Base-by-base conservation (phyloP, 2,329 filamentous ascomycete genomes). In the Dactylonectria estremocensis region DNA sequence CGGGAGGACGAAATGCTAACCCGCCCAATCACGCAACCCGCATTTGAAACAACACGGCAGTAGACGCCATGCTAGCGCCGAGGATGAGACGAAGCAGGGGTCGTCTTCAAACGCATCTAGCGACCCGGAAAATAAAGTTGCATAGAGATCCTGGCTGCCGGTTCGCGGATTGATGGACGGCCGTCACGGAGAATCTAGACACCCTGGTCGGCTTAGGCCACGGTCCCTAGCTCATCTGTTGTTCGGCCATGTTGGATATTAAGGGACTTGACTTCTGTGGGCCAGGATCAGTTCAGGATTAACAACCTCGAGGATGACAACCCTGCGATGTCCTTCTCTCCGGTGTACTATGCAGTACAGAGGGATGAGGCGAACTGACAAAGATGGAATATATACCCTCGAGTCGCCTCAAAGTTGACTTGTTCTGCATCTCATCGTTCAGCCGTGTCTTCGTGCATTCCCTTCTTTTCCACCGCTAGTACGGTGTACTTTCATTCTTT, bases 391-490 rank as follows among this genome's bases (percentile, higher is more conserved):
- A 43, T 43, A 8, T 7, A 2, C 16, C 3, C 40, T 9, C 7
- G 16, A 43, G 14, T n/a, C 40, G 40, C 14, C 14, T n/a, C 14
- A 2, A 43, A n/a, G 40, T 43, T n/a, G 40, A 8, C 16, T n/a
- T 1, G 7, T 46, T 20, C 43, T 37, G 13, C 35, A 52, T 59
- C 37, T 50, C 35, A 65, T 43, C 52, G 43, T 53, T 40, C 61
- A 71, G 67, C 66, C 48, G 54, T 58, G 52, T 56, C 54, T 64
- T 56, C 24, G 45, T 66, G 52, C 31, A 35, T 70, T 69, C 55
- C 24, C 64, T 74, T 66, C 59, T 16, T 49, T 56, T 48, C 20
- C 61, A 45, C 63, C 63, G 57, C 63, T n/a, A 66, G 63, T 45
- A n/a, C 63, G 63, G 63, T 61, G 7, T 48, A 20, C 24, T 60